Evolutionary conservation across 805 yeast genomes (phyloP).

Genomic region (Yamadazyma olivae): DNA sequence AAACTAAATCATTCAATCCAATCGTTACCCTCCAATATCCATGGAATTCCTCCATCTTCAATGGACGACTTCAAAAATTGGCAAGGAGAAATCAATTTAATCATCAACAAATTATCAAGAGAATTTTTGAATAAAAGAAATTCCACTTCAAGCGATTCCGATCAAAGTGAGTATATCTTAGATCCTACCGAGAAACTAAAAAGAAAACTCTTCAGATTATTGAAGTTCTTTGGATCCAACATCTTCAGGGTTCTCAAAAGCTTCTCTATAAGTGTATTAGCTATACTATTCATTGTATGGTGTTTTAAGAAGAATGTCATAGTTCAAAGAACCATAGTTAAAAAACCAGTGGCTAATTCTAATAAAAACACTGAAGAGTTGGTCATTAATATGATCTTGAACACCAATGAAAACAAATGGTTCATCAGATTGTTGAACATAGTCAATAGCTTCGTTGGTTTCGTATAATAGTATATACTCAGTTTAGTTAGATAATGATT

Average conservation of each 20-base stretch:
- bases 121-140: constrained; percentile 25
- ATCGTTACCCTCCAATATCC: constrained; percentile 11
- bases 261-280: constrained; percentile 32
- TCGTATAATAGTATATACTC: no score
- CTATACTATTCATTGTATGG: constrained; percentile 40
- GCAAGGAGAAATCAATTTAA: constrained; percentile 52
- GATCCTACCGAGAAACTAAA: constrained; percentile 19
- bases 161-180: constrained; percentile 13
- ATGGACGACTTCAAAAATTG: constrained; percentile 46
- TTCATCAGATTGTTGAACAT: constrained; percentile 34
- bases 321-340: constrained; percentile 38
- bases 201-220: constrained; percentile 19
- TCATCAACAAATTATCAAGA: constrained; percentile 42
- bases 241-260: constrained; percentile 28
- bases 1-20: constrained; percentile 9
- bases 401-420: constrained; percentile 44
- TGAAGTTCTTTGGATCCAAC: constrained; percentile 27
- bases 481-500: no score
- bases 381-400: constrained; percentile 40
- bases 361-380: constrained; percentile 33
- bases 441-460: constrained; percentile 41
- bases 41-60: constrained; percentile 9
- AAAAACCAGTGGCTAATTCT: constrained; percentile 18
- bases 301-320: constrained; percentile 38
- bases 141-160: constrained; percentile 11